Percentiles rank a stretch among this genome's conserved stretches.
phyloP scores from a whole-genome alignment of 495 filamentous ascomycete genomes.

The Aspergillus nanangensis region DNA sequence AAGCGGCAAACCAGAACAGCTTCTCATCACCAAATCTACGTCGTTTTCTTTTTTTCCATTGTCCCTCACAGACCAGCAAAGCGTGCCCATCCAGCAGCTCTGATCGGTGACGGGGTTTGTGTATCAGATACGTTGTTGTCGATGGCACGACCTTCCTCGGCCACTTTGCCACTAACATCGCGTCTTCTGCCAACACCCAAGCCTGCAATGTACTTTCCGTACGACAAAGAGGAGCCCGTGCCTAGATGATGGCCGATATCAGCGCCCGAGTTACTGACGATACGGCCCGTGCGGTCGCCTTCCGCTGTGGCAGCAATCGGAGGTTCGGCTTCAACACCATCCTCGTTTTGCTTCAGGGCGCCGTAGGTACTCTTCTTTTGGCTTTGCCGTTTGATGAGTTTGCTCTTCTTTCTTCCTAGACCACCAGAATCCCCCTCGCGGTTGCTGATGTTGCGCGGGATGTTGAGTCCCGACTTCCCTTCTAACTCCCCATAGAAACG shows the following conservation, averaged over 20 bases:
- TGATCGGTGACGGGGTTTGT: slow-evolving; percentile 9
- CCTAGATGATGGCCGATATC: slow-evolving; percentile 40
- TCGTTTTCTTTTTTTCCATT: slow-evolving; percentile 1
- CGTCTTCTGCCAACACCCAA: slow-evolving; percentile 46
- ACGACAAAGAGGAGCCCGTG: slow-evolving; percentile 34
- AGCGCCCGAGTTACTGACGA: slow-evolving; percentile 50
- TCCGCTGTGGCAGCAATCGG: slow-evolving; percentile 23
- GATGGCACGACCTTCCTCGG: slow-evolving; percentile 72
- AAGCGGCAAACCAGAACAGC: no score
- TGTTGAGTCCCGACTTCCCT: slow-evolving; percentile 17
- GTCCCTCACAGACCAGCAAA: slow-evolving; percentile 38
- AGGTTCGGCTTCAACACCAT: slow-evolving; percentile 22
- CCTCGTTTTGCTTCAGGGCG: slow-evolving; percentile 35
- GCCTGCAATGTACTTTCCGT: slow-evolving; percentile 56
- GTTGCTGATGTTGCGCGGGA: slow-evolving; percentile 21
- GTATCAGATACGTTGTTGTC: slow-evolving; percentile 1
- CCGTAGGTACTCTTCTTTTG: slow-evolving; percentile 32
- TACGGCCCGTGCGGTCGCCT: slow-evolving; percentile 41
- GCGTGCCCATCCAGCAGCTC: slow-evolving; percentile 44
- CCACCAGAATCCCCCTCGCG: slow-evolving; percentile 1
- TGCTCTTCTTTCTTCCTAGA: slow-evolving; percentile 20
- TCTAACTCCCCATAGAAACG: slow-evolving; percentile 37
- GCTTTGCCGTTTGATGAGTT: slow-evolving; percentile 29
- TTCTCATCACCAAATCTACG: neutral
- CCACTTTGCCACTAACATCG: slow-evolving; percentile 79